phyloP scores from a whole-genome alignment of 129 eudicot species.

The Smallanthus sonchifolius region DNA sequence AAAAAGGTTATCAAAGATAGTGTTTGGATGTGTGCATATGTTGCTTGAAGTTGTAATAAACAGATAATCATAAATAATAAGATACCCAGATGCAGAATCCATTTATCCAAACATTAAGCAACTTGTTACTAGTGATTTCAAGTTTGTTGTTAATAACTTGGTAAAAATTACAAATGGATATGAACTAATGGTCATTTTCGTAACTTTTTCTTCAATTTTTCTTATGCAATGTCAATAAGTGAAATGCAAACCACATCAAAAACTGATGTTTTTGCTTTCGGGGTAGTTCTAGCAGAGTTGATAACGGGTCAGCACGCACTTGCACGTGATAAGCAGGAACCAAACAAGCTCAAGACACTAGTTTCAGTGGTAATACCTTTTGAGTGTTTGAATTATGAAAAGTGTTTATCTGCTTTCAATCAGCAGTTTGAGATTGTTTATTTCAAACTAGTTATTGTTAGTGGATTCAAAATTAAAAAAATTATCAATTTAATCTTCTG shows the following conservation, averaged over 20 bases:
- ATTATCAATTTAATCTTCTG: neutral
- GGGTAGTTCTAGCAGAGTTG: slow-evolving; percentile 43
- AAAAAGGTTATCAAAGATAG: neutral
- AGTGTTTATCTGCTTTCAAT: neutral
- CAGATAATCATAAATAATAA: neutral
- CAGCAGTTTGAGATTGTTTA: neutral
- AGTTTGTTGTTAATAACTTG: neutral
- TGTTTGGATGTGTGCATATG: neutral
- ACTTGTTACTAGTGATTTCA: neutral
- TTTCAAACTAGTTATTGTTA: neutral
- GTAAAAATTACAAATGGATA: neutral
- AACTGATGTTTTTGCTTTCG: slow-evolving; percentile 43
- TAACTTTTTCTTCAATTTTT: slow-evolving; percentile 2
- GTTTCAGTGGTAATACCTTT: slow-evolving; percentile 26
- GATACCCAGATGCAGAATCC: neutral
- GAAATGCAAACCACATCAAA: slow-evolving; percentile 42
- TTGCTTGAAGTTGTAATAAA: neutral
- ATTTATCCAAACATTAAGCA: neutral
- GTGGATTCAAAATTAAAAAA: neutral
- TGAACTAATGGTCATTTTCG: neutral
- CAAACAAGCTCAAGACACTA: slow-evolving; percentile 33
- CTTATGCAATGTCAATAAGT: slow-evolving; percentile 32
- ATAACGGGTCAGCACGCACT: slow-evolving; percentile 45
- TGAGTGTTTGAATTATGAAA: too few species aligned
- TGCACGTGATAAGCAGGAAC: slow-evolving; percentile 33